A percentile compares a stretch with the other conserved stretches of the same genome.
Conservation (phyloP, 345 rosid species). For the Bruguiera sexangula region DNA sequence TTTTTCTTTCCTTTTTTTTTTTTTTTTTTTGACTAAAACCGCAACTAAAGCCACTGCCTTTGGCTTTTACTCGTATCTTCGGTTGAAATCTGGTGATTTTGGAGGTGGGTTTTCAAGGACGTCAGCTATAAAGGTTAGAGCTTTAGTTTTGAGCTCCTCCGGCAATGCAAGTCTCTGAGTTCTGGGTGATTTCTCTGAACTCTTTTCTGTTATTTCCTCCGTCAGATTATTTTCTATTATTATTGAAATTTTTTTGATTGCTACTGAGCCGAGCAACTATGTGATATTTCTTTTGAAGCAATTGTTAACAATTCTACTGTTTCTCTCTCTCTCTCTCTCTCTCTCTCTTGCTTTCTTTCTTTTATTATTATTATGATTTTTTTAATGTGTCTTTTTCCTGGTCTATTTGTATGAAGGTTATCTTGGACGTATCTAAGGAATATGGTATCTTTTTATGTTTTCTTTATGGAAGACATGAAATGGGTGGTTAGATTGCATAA, state of each 20-base stretch:
- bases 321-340: not conserved
- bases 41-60: conserved; percentile 25
- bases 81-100: conserved; percentile 32
- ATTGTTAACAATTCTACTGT: not conserved
- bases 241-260: conserved; percentile 4
- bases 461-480: not conserved
- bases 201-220: not conserved
- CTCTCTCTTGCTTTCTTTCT: not conserved
- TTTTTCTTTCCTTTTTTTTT: too few relatives aligned
- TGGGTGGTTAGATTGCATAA: conserved; percentile 15
- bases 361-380: not conserved
- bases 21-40: conserved; percentile 19
- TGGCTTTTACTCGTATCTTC: conserved; percentile 24
- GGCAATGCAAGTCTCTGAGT: conserved; percentile 39
- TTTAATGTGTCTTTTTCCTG: not conserved
- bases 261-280: not conserved
- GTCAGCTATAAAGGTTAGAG: conserved; percentile 13
- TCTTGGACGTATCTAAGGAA: not conserved
- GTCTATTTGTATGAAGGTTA: not conserved
- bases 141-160: conserved; percentile 19
- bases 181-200: conserved; percentile 37
- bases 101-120: conserved; percentile 27
- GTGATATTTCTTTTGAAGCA: conserved; percentile 1
- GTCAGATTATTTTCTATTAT: conserved; percentile 2
- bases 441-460: not conserved